Evolutionary conservation across 495 filamentous ascomycete species (phyloP).

Genomic region (Daldinia concentrica): DNA sequence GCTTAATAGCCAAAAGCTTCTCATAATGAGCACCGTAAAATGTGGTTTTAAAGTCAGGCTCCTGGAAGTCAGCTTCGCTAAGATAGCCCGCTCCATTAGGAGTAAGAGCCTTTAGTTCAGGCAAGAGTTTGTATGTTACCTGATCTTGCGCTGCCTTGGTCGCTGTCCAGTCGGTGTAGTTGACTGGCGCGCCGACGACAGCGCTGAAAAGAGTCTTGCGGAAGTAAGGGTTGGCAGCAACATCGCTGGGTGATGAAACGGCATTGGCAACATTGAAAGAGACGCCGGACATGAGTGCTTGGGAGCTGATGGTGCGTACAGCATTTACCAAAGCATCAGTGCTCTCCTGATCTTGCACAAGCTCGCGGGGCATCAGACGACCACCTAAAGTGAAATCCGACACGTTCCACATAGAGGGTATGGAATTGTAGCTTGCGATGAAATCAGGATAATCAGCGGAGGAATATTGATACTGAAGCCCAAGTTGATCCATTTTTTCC

Average conservation of each 20-base stretch:
- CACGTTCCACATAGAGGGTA: too few species aligned
- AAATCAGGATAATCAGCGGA: too few species aligned
- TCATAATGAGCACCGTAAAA: neutral
- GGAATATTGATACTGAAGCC: too few species aligned
- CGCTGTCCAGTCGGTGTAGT: neutral
- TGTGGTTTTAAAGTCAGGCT: neutral
- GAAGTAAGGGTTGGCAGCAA: neutral
- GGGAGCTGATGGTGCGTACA: neutral
- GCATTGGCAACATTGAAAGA: neutral
- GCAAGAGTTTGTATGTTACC: neutral
- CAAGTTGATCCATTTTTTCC: too few species aligned
- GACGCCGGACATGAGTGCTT: neutral
- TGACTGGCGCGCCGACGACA: neutral
- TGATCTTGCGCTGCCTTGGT: neutral
- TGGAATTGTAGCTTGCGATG: too few species aligned
- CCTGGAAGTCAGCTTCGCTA: neutral
- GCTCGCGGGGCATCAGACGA: neutral
- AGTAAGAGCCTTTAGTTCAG: neutral
- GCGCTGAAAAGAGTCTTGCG: neutral
- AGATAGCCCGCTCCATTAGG: neutral
- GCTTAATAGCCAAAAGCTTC: neutral
- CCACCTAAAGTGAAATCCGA: neutral
- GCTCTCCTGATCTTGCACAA: neutral
- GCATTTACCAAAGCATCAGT: neutral
- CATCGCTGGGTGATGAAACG: neutral